These are phyloP conservation scores for Saccharomycopsis sp. DNA, from an alignment of 805 yeast genomes.

Conservation along the genomic window DNA sequence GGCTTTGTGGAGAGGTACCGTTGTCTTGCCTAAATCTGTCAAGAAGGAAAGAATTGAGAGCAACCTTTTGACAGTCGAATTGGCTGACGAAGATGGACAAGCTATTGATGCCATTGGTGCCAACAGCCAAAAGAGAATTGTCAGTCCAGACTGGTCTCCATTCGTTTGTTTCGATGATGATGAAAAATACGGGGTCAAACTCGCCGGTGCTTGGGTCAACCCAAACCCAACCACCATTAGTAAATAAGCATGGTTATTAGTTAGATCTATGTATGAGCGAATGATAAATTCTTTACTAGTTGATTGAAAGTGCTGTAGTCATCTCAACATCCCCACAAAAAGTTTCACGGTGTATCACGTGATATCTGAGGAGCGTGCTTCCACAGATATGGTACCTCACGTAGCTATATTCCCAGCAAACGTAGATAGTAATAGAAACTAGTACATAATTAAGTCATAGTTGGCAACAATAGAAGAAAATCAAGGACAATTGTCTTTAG, in stretches of 20 bases:
- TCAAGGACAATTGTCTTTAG: no score
- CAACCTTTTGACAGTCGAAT: constrained; percentile 31
- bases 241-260: neutral
- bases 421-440: no score
- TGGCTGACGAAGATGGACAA: constrained; percentile 33
- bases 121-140: constrained; percentile 31
- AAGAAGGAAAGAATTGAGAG: constrained; percentile 37
- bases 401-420: no score
- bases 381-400: no score
- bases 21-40: constrained; percentile 47
- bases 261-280: neutral
- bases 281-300: no score
- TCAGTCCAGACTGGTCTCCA: constrained; percentile 29
- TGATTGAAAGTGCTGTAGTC: no score
- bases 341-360: no score
- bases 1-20: constrained; percentile 43
- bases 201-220: constrained; percentile 19
- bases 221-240: constrained; percentile 19
- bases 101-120: constrained; percentile 27
- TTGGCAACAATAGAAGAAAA: no score
- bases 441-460: no score
- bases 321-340: no score
- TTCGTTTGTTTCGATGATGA: constrained; percentile 22
- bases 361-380: no score
- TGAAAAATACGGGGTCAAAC: constrained; percentile 16